Conservation (phyloP, 2,329 filamentous ascomycete species). For the Colletotrichum tanaceti region DNA sequence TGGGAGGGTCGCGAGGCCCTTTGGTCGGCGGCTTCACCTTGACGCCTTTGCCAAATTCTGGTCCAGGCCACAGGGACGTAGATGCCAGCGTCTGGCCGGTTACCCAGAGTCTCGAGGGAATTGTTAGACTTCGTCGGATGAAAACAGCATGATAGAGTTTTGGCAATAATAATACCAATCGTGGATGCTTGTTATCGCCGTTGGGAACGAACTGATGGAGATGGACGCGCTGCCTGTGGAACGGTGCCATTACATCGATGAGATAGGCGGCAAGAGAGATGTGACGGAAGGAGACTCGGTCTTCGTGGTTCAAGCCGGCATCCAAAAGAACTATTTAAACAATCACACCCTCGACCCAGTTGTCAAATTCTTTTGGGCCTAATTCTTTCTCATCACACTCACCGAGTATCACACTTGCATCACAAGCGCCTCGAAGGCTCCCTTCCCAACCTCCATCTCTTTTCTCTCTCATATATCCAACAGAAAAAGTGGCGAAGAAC, state of each 20-base stretch:
- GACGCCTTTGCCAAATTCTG: conserved; percentile 5
- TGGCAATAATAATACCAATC: background rate
- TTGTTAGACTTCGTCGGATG: background rate
- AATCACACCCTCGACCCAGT: background rate
- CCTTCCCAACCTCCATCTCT: background rate
- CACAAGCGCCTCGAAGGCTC: conserved; percentile 1
- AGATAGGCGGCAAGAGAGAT: background rate
- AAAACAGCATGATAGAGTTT: conserved; percentile 31
- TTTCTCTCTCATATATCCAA: too few relatives aligned
- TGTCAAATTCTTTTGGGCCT: background rate
- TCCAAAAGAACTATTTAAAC: conserved; percentile 10
- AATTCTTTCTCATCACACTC: conserved; percentile 9
- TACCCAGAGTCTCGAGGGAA: background rate
- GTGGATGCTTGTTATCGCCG: conserved; percentile 15
- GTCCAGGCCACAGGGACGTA: conserved; percentile 13
- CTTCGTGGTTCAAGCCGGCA: background rate
- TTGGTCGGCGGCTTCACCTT: background rate
- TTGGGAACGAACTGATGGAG: conserved; percentile 25
- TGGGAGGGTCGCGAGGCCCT: background rate
- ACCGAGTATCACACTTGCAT: background rate
- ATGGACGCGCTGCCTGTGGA: background rate
- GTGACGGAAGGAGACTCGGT: background rate
- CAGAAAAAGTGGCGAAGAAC: too few relatives aligned
- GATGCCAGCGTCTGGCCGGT: background rate
- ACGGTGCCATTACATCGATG: conserved; percentile 4